Conservation (phyloP, 257 asterid species). For the Ilex aquifolium region DNA sequence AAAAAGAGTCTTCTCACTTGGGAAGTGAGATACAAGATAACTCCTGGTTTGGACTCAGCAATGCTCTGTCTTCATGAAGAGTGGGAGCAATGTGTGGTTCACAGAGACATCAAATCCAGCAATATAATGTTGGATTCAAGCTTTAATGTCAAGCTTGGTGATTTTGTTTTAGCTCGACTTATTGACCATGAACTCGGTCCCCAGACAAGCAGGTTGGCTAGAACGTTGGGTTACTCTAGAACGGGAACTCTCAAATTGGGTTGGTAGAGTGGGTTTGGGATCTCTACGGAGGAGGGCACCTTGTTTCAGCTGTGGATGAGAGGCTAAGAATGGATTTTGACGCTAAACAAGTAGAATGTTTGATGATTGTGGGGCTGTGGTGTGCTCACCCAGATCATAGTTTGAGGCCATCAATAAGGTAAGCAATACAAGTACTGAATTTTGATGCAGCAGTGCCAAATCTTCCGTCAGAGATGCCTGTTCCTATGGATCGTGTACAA, state of each 20-base stretch:
- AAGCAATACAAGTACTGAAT: slow-evolving; percentile 31
- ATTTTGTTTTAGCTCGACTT: slow-evolving; percentile 33
- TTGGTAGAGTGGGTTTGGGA: slow-evolving; percentile 32
- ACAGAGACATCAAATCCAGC: slow-evolving; percentile 34
- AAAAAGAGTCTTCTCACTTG: slow-evolving; percentile 20
- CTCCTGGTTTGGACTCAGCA: slow-evolving; percentile 29
- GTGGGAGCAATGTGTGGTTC: slow-evolving; percentile 38
- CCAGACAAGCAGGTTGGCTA: slow-evolving; percentile 27
- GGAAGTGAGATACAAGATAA: slow-evolving; percentile 27
- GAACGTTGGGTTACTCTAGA: slow-evolving; percentile 33
- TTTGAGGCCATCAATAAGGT: slow-evolving; percentile 31
- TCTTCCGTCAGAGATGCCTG: slow-evolving; percentile 27
- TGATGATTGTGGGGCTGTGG: slow-evolving; percentile 29
- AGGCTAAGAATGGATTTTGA: slow-evolving; percentile 15
- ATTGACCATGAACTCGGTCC: slow-evolving; percentile 33
- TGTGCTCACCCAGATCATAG: slow-evolving; percentile 27
- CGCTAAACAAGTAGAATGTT: slow-evolving; percentile 22
- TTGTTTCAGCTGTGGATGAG: slow-evolving; percentile 19
- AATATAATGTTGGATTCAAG: slow-evolving; percentile 32
- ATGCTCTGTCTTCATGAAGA: slow-evolving; percentile 41
- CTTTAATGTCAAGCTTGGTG: slow-evolving; percentile 35
- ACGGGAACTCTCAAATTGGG: slow-evolving; percentile 20
- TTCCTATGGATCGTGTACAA: slow-evolving; percentile 18
- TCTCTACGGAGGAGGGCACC: slow-evolving; percentile 19
- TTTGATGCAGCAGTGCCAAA: slow-evolving; percentile 28